phyloP scores from a whole-genome alignment of 768 basidiomycete species.

The Tylopilus sp. region DNA sequence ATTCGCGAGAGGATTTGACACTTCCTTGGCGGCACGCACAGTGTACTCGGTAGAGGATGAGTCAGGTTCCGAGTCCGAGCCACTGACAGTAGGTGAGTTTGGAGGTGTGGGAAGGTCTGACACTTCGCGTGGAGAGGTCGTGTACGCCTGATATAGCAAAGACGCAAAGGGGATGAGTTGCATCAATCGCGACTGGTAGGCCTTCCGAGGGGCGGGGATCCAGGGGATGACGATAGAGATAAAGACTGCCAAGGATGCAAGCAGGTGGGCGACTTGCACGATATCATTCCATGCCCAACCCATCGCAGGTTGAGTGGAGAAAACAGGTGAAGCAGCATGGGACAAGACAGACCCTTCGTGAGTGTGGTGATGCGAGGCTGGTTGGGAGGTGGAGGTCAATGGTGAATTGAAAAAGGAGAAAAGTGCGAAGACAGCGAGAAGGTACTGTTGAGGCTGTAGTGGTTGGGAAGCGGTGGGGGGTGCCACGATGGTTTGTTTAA shows the following conservation, averaged over 20 bases:
- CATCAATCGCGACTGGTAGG: slow-evolving; percentile 21
- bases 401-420: slow-evolving; percentile 86
- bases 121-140: slow-evolving; percentile 1
- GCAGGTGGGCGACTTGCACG: slow-evolving; percentile 62
- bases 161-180: slow-evolving; percentile 26
- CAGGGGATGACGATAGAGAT: slow-evolving; percentile 50
- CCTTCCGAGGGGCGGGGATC: slow-evolving; percentile 32
- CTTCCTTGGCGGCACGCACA: slow-evolving; percentile 17
- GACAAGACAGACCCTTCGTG: slow-evolving; percentile 61
- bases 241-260: slow-evolving; percentile 63
- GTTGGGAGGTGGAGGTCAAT: slow-evolving; percentile 42
- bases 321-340: slow-evolving; percentile 23
- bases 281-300: slow-evolving; percentile 49
- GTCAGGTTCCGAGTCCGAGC: slow-evolving; percentile 26
- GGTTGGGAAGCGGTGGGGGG: slow-evolving; percentile 13
- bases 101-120: slow-evolving; percentile 29
- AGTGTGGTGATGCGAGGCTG: slow-evolving; percentile 37
- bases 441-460: slow-evolving; percentile 51
- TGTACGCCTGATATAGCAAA: slow-evolving; percentile 4
- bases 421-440: slow-evolving; percentile 78
- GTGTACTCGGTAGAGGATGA: slow-evolving; percentile 30
- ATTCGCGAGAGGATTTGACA: slow-evolving; percentile 16
- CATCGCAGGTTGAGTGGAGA: slow-evolving; percentile 16
- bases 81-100: slow-evolving; percentile 22
- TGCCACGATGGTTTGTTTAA: slow-evolving; percentile 13